Base-by-base conservation (phyloP, 495 filamentous ascomycete species). In the Sporormia fimetaria region DNA sequence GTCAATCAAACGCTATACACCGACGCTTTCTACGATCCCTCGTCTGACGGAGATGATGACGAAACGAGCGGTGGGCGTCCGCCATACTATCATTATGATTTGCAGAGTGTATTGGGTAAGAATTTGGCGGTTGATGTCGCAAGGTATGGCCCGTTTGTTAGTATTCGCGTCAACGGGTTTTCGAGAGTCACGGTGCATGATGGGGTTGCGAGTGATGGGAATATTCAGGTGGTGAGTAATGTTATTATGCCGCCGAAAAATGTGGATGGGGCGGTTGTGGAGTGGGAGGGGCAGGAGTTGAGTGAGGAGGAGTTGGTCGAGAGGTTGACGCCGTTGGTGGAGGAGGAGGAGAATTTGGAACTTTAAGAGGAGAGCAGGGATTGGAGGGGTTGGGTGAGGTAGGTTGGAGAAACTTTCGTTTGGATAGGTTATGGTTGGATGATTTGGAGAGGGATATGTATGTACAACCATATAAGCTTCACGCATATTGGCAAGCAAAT, bases 1-100 rank as follows among this genome's bases (percentile, higher is more conserved):
- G 66, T 67, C 4, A 74, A 80, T 47, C 69, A 77, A 49, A 87
- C 83, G 1, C 60, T 95, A 2, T 94, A 93, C 59, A 80, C 79
- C 14, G 87, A 94, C 61, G 80, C 71, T 12, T 82, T 67, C 52
- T 84, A 85, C 59, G 66, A 68, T 8, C 46, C 55, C n/a, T 53
- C 61, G 0, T 28, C 12, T 9, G 62, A 65, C 36, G 50, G 39
- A 6, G 24, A 33, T 0, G 34, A 62, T 11, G 55, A 50, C 8
- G 24, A 49, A 14, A 37, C 51, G 4, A 26, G 47, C 28, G 37
- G 40, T 0, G 12, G 34, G 16, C 41, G 51, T 6, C 41, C 47
- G 17, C 51, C 45, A 8, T 53, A 56, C 35, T 41, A 12, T 16
- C 54, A 57, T 23, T 59, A 83, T 29, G 75, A 83, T 50, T 62